phyloP scores from a whole-genome alignment of 2,329 filamentous ascomycete species.

The Nemania abortiva region DNA sequence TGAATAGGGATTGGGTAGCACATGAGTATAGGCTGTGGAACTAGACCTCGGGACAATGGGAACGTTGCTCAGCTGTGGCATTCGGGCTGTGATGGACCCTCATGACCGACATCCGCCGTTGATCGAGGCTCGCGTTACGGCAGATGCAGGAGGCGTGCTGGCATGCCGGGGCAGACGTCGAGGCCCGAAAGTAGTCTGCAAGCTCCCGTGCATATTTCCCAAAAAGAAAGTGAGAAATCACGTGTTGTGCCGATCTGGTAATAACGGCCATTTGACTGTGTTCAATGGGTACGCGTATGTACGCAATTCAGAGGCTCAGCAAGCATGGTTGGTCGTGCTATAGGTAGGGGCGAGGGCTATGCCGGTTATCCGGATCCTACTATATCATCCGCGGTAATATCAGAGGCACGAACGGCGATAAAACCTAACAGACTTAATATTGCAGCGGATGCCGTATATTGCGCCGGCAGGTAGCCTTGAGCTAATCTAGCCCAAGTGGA shows the following conservation, averaged over 20 bases:
- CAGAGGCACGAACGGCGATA: neutral
- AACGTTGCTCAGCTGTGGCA: neutral
- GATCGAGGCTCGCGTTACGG: constrained; percentile 3
- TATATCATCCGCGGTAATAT: neutral
- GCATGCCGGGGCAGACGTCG: neutral
- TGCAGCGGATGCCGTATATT: neutral
- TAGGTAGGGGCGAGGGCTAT: neutral
- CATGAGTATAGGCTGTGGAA: neutral
- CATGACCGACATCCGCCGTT: neutral
- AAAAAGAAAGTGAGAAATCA: constrained; percentile 16
- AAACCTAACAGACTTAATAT: neutral
- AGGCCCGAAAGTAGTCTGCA: constrained; percentile 23
- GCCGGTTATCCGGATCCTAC: constrained; percentile 4
- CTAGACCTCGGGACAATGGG: neutral
- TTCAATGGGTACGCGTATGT: neutral
- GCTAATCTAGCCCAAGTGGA: neutral
- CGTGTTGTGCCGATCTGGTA: constrained; percentile 1
- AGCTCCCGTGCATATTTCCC: constrained; percentile 11
- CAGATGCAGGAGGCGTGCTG: neutral
- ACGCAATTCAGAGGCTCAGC: neutral
- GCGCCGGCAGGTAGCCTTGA: neutral
- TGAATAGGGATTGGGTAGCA: neutral
- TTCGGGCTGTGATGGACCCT: neutral
- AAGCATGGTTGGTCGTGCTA: neutral
- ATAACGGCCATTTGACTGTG: constrained; percentile 1